These are phyloP conservation scores for Thielaviopsis cerberus DNA, from an alignment of 2,329 filamentous ascomycete genomes.

Conservation along the genomic window DNA sequence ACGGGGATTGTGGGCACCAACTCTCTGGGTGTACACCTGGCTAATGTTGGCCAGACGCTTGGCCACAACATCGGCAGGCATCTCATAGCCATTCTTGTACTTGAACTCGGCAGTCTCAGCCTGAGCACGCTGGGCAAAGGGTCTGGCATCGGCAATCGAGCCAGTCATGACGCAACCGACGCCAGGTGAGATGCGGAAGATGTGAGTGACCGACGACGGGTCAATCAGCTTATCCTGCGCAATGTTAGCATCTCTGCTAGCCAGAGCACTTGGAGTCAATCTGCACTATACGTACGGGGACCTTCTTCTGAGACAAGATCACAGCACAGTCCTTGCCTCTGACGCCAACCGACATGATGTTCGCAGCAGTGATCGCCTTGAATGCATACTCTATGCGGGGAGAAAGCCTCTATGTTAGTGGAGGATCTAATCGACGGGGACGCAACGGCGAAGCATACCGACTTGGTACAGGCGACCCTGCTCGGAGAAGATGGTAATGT, in stretches of 20 bases:
- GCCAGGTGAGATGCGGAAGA: constrained; percentile 90
- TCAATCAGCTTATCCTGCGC: constrained; percentile 94
- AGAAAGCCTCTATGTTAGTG: not conserved
- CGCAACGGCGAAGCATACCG: constrained; percentile 43
- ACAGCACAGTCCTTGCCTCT: constrained; percentile 94
- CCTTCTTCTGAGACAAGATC: constrained; percentile 97
- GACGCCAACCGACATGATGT: constrained; percentile 94
- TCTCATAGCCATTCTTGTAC: constrained; percentile 98
- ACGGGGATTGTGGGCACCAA: constrained; percentile 23
- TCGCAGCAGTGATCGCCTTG: constrained; percentile 97
- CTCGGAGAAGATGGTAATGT: constrained; percentile 99
- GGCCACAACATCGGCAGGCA: constrained; percentile 91
- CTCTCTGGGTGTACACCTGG: constrained; percentile 95
- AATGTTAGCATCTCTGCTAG: constrained; percentile 4
- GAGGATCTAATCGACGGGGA: not conserved
- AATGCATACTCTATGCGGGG: constrained; percentile 79
- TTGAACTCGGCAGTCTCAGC: constrained; percentile 93
- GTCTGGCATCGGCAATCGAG: constrained; percentile 90
- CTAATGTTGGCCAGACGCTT: constrained; percentile 98
- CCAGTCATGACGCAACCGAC: constrained; percentile 98
- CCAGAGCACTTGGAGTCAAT: too few species aligned
- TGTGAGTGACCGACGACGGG: constrained; percentile 85
- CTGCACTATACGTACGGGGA: constrained; percentile 51
- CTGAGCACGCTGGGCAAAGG: constrained; percentile 79
- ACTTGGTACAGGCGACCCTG: constrained; percentile 98